These are phyloP conservation scores for Cryptosporidium ryanae DNA, from an alignment of 169 alveolate species.

Conservation along the genomic window DNA sequence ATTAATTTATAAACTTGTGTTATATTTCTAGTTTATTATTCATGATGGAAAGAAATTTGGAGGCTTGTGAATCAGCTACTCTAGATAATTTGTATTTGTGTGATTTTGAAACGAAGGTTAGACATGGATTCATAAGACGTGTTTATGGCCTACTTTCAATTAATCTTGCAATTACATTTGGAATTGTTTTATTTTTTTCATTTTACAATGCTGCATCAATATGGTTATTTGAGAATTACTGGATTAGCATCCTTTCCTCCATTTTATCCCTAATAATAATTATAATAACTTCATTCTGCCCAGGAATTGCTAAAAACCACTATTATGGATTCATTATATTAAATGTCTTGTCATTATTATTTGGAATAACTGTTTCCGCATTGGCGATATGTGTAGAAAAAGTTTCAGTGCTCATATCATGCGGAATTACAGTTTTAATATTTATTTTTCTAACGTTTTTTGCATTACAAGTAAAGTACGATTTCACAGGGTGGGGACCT, in stretches of 20 bases:
- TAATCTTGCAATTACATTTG: slow-evolving; percentile 82
- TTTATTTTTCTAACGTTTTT: slow-evolving; percentile 81
- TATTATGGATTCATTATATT: slow-evolving; percentile 46
- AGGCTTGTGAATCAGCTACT: neutral
- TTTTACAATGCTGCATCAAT: slow-evolving; percentile 69
- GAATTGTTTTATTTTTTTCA: slow-evolving; percentile 74
- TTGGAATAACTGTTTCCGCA: slow-evolving; percentile 75
- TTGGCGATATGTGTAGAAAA: slow-evolving; percentile 73
- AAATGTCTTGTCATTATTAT: slow-evolving; percentile 70
- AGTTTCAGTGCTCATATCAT: slow-evolving; percentile 80
- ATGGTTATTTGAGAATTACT: slow-evolving; percentile 66
- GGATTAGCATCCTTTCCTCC: slow-evolving; percentile 71
- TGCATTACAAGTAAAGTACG: slow-evolving; percentile 84
- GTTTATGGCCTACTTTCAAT: slow-evolving; percentile 84
- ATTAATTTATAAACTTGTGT: no score
- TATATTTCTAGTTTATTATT: no score
- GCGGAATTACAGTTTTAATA: slow-evolving; percentile 82
- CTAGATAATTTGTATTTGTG: neutral
- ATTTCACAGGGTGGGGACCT: slow-evolving; percentile 84
- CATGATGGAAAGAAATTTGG: slow-evolving; percentile 11
- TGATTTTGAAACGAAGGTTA: slow-evolving; percentile 54
- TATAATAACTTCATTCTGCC: slow-evolving; percentile 72
- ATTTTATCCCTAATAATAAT: slow-evolving; percentile 75
- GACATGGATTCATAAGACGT: slow-evolving; percentile 87
- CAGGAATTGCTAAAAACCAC: slow-evolving; percentile 75